A percentile compares a stretch with the other conserved stretches of the same genome.
These are phyloP conservation scores for Solanum pimpinellifolium DNA, from an alignment of 257 asterid genomes.

Conservation along the genomic window DNA sequence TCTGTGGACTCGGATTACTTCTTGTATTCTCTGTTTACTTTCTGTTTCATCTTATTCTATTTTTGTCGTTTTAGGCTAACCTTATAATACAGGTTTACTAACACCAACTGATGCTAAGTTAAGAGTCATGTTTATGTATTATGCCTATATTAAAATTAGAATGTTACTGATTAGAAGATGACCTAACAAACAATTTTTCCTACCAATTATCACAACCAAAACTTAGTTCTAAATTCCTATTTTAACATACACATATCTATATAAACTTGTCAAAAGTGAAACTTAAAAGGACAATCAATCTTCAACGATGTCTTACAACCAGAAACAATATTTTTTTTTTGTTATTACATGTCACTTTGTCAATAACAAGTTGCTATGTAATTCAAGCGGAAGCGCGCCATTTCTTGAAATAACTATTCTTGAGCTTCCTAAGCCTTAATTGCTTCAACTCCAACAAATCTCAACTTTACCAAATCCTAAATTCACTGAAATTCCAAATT, in stretches of 20 bases:
- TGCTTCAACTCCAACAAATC: neutral
- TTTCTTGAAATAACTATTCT: neutral
- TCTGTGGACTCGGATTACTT: too few species aligned
- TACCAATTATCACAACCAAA: neutral
- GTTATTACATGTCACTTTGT: neutral
- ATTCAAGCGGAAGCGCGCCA: neutral
- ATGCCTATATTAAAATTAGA: neutral
- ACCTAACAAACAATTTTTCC: neutral
- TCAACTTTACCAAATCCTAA: constrained; percentile 6
- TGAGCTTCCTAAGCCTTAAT: neutral
- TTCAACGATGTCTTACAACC: neutral
- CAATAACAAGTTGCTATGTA: neutral
- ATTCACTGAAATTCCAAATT: constrained; percentile 2
- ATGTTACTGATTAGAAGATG: neutral
- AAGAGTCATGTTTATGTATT: too few species aligned
- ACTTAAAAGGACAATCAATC: neutral
- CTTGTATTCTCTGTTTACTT: too few species aligned
- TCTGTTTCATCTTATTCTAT: too few species aligned
- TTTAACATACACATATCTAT: neutral
- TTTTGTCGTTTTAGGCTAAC: too few species aligned
- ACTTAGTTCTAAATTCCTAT: neutral
- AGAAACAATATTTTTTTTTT: neutral
- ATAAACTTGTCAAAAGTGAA: neutral
- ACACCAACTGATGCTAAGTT: too few species aligned
- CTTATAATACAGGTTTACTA: too few species aligned